Evolutionary conservation across 768 basidiomycete species (phyloP), one percentile per base, ranked within the genome.

Genomic region (Termitomyces sp.): DNA sequence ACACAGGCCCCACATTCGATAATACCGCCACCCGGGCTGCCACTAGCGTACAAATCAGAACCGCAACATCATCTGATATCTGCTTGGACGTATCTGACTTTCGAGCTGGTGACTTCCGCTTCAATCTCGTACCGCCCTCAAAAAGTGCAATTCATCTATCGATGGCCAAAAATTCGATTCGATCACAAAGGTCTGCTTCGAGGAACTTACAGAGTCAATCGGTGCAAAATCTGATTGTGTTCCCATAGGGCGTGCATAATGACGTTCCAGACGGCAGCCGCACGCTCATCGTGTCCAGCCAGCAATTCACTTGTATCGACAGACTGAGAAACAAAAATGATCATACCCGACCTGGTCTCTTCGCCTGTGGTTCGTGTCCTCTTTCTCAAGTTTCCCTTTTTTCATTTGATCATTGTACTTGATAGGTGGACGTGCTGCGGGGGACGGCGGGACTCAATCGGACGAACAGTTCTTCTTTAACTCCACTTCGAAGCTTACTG

Each of bases 81-180:
- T 66, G 65, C 33, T 64, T 70, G 53, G 65, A 69, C 48, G 64
- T 65, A 25, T 68, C 68, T 10, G 63, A 72, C 59, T 72, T 72
- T 61, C 58, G 63, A 22, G 63, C 66, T 50, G 63, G 65, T n/a
- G 65, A 68, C 41, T 65, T 65, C 33, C 58, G 65, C 33, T 65
- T 68, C 56, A 69, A 72, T 56, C 64, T 72, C 43, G 66, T 72
- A 35, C 69, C n/a, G 54, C 60, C 4, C 32, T 68, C 31, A 64
- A 63, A 57, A 50, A 52, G 12, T 70, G 70, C 45, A 62, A 69
- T 36, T 31, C 59, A 12, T 49, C 56, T 16, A 52, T 62, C 5
- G 65, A 63, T 12, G 68, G 64, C 9, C 70, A 71, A 48, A 65
- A 68, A 54, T 70, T 66, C 41, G 70, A 72, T 52, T 57, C 70